These are phyloP conservation scores for Nicotiana obtusifolia DNA, from an alignment of 257 asterid species.

Conservation along the genomic window DNA sequence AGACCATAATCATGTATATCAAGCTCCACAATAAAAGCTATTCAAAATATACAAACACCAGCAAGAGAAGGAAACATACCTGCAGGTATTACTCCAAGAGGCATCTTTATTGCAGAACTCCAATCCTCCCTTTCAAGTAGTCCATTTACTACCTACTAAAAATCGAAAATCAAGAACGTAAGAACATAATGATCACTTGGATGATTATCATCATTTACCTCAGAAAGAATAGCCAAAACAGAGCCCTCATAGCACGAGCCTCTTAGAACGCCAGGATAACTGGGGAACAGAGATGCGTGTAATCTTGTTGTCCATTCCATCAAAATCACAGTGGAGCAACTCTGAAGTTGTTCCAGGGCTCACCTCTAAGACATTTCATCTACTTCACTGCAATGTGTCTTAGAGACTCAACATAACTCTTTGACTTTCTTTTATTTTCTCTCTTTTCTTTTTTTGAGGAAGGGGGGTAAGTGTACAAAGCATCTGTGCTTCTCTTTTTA, in stretches of 20 bases:
- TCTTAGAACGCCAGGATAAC: background rate
- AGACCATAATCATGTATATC: background rate
- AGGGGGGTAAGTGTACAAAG: background rate
- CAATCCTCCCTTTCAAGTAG: conserved; percentile 89
- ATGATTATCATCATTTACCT: background rate
- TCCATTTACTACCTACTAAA: conserved; percentile 90
- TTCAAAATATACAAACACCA: background rate
- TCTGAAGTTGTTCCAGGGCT: background rate
- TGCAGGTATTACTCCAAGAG: conserved; percentile 94
- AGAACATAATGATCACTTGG: conserved; percentile 19
- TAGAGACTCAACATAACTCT: background rate
- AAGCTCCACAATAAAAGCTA: background rate
- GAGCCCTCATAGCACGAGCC: background rate
- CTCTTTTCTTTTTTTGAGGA: background rate
- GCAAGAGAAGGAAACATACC: conserved; percentile 33
- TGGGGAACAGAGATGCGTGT: background rate
- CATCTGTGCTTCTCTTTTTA: background rate
- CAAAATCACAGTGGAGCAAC: background rate
- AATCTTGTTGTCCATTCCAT: background rate
- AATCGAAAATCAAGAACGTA: conserved; percentile 24
- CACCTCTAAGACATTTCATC: background rate
- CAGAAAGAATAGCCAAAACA: background rate
- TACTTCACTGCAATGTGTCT: background rate
- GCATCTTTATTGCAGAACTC: conserved; percentile 62
- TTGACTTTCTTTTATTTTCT: background rate